phyloP scores from a whole-genome alignment of 768 basidiomycete genomes.

The Neoboletus magnificus region DNA sequence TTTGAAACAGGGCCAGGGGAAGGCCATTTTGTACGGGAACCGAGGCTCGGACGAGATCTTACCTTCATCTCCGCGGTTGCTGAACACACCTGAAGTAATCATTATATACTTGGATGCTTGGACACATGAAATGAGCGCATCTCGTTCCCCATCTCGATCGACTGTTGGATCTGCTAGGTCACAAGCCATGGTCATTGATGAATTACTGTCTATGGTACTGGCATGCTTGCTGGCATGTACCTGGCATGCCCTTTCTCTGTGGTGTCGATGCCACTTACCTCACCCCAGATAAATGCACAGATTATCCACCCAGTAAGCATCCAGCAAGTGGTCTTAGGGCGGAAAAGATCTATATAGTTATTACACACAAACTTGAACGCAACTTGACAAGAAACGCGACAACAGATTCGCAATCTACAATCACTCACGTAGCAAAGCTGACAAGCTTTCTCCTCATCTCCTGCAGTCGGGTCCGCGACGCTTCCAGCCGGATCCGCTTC shows the following conservation, averaged over 20 bases:
- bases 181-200: too few relatives aligned
- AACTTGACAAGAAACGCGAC: background rate
- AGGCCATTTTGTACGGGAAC: background rate
- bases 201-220: too few relatives aligned
- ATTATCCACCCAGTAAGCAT: background rate
- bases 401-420: background rate
- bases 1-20: background rate
- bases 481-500: conserved; percentile 34
- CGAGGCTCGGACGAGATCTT: background rate
- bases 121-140: background rate
- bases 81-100: background rate
- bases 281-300: background rate
- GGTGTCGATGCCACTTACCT: too few relatives aligned
- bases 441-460: conserved; percentile 37
- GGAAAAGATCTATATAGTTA: background rate
- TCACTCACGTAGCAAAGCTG: conserved; percentile 22
- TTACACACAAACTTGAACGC: background rate
- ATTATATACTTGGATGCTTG: too few relatives aligned
- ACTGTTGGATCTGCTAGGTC: too few relatives aligned
- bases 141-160: too few relatives aligned
- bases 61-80: too few relatives aligned
- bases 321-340: background rate
- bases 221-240: too few relatives aligned
- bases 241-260: too few relatives aligned
- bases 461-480: conserved; percentile 36